Evolutionary conservation across 2,329 filamentous ascomycete genomes (phyloP).

Genomic region (Sphaerostilbella broomeana): DNA sequence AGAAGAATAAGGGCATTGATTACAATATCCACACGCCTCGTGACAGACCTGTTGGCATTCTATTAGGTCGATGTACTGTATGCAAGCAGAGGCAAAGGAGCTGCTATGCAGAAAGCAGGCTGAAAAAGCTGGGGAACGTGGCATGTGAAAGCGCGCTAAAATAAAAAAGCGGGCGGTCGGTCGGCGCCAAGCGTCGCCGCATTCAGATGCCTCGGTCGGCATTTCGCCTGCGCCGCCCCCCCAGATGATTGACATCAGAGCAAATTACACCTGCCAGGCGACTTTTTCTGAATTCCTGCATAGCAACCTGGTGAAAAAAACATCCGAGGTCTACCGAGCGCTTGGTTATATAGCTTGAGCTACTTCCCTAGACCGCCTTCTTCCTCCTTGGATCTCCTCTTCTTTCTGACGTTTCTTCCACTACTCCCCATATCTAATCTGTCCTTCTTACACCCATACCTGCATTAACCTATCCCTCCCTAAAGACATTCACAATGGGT

Average conservation of each 20-base stretch:
- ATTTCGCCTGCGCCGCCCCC: no score
- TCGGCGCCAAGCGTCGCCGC: conserved; percentile 13
- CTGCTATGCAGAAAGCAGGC: no score
- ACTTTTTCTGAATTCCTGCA: conserved; percentile 10
- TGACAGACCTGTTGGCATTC: no score
- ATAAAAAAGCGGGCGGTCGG: conserved; percentile 13
- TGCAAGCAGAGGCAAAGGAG: no score
- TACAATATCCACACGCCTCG: no score
- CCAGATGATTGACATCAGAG: conserved; percentile 21
- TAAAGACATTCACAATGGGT: conserved; percentile 27
- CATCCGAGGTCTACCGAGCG: conserved; percentile 10
- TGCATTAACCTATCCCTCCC: neutral
- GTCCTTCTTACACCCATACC: neutral
- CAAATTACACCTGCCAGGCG: conserved; percentile 14
- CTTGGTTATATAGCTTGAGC: conserved; percentile 2
- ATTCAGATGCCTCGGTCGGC: conserved; percentile 28
- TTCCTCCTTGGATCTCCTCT: neutral
- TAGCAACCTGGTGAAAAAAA: neutral
- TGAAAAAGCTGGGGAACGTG: conserved; percentile 10
- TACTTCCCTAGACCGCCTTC: neutral
- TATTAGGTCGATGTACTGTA: no score
- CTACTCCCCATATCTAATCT: neutral
- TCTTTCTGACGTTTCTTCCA: neutral
- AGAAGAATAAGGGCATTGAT: no score
- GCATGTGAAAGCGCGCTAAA: conserved; percentile 15